Evolutionary conservation across 176 grass and related monocot species (phyloP), one percentile per base, ranked within the genome.

Genomic region (Bromus sterilis): DNA sequence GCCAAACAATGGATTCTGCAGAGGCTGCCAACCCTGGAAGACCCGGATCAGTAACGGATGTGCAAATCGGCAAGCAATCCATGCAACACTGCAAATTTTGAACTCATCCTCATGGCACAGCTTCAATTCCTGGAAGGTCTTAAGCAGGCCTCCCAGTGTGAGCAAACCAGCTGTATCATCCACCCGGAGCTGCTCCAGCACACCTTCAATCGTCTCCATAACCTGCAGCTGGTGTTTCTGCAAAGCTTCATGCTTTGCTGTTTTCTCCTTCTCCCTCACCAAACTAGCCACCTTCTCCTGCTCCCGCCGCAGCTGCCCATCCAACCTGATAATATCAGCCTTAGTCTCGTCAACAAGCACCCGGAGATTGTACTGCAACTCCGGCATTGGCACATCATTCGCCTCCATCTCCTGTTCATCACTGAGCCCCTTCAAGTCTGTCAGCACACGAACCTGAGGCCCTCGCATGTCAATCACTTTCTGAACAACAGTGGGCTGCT

Each of bases 381-480:
- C 94, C 0, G 91, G 86, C 91, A 90, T 90, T 0, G 94, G 94
- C 68, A 97, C 66, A 28, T 91, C 91, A 77, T 94, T 92, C 9
- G 73, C 89, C 76, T 77, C 83, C 83, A 87, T 92, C 80, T 88
- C 87, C 9, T 87, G 82, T 49, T 97, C 91, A 28, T 35, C 68
- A 73, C 86, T 92, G 48, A 97, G 91, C 25, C 92, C 89, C 71
- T 90, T 91, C 80, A 97, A 70, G 18, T 82, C 89, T 0, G 83
- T 88, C 26, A 97, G 56, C 69, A 97, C 89, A 18, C 87, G 80
- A 16, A 82, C 87, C 78, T 92, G 91, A 11, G 85, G 94, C 6
- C 94, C 91, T 71, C 91, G 78, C 94, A 94, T 94, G 62, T 92
- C 94, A 39, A 97, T 82, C 66, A 97, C 87, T 76, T 94, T 94